Evolutionary conservation across 306 rosid species (phyloP), one percentile per base, ranked within the genome.

Genomic region (Casuarina cunninghamiana): DNA sequence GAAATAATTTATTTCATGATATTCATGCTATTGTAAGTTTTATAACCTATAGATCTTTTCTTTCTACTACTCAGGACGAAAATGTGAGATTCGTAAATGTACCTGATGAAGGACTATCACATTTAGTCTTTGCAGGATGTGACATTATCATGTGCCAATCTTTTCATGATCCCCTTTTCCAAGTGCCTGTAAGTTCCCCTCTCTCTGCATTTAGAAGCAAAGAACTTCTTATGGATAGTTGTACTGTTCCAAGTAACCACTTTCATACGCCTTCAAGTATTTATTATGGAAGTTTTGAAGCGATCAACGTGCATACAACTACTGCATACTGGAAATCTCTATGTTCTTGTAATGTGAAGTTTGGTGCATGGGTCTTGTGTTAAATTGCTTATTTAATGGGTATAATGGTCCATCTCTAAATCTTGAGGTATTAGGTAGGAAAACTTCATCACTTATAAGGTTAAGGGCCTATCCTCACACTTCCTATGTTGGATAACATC

Each of bases 81-180:
- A 83, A 84, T 62, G 66, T 85, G 62, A 78, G 54, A 72, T 78
- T 90, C 65, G 60, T 90, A 82, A 77, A 72, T 72, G 68, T 75
- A 48, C 69, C 79, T 49, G 90, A 91, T 75, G 93, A 89, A 82
- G 84, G 83, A 21, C 77, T 87, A 41, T 78, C 80, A 26, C 97
- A 89, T 83, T 78, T 94, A 78, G 41, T 85, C 75, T 94, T 87
- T 65, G 97, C 96, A 6, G 98, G 96, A 72, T 91, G 90, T 2
- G 97, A 91, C 83, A 89, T 91, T 75, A 84, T 94, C 72, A 68
- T 94, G 82, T 91, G 94, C 77, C 90, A 78, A 83, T 91, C 96
- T 62, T 89, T 89, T 60, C 82, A 79, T 73, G 98, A 94, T 78
- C 94, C 91, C 49, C 43, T 84, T 58, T 86, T 81, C 49, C 89